These are phyloP conservation scores for Galeopsis tetrahit DNA, from an alignment of 257 asterid genomes.

Conservation along the genomic window DNA sequence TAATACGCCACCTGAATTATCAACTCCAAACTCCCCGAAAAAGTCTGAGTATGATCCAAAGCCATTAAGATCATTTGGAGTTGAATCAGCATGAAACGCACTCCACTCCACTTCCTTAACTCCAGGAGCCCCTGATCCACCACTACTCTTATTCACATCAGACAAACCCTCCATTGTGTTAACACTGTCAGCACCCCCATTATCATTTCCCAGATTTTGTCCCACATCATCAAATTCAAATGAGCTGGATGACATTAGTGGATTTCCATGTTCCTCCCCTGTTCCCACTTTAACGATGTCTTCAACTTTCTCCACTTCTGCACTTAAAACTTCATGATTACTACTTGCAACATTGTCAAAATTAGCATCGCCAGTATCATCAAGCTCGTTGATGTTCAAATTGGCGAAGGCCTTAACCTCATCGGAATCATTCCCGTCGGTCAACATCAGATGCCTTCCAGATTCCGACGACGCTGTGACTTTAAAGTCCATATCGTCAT, in stretches of 20 bases:
- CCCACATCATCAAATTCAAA: conserved; percentile 47
- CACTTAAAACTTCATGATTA: conserved; percentile 25
- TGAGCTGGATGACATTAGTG: conserved; percentile 42
- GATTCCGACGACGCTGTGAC: conserved; percentile 42
- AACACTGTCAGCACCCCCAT: conserved; percentile 39
- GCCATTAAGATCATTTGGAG: conserved; percentile 53
- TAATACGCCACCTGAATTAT: conserved; percentile 50
- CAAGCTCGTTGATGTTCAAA: conserved; percentile 61
- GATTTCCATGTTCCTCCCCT: conserved; percentile 37
- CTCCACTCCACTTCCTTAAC: conserved; percentile 93
- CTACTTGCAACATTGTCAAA: conserved; percentile 33
- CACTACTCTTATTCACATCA: conserved; percentile 38
- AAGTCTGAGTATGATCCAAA: conserved; percentile 90
- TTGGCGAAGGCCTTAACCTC: conserved; percentile 72
- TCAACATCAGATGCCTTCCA: conserved; percentile 30
- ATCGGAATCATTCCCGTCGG: conserved; percentile 69
- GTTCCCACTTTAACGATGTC: conserved; percentile 34
- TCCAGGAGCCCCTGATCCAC: conserved; percentile 55
- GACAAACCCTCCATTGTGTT: conserved; percentile 35
- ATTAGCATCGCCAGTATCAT: conserved; percentile 37
- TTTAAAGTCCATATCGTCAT: conserved; percentile 60
- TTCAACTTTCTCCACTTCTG: conserved; percentile 37
- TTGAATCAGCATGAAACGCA: conserved; percentile 60
- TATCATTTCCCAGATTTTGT: conserved; percentile 37
- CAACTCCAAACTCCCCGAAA: conserved; percentile 64